Conservation (phyloP, 2,329 filamentous ascomycete species). For the Phaeosphaeriaceae sp. region DNA sequence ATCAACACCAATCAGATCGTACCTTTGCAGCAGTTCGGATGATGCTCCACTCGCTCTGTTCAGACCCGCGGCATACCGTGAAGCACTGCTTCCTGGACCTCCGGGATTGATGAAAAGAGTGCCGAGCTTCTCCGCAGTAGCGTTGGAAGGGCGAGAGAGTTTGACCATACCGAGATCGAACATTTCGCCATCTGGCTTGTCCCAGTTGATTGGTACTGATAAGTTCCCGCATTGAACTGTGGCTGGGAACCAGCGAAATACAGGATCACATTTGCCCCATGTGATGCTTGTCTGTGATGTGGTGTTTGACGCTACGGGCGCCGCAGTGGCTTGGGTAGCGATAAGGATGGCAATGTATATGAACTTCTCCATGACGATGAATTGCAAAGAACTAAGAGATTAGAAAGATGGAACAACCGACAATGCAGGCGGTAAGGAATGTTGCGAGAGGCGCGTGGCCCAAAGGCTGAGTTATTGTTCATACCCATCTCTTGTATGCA, state of each 20-base stretch:
- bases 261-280: constrained; percentile 10
- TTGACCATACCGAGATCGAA: constrained; percentile 39
- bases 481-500: not conserved
- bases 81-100: constrained; percentile 49
- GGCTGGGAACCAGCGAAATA: constrained; percentile 1
- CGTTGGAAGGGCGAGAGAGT: constrained; percentile 23
- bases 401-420: not conserved
- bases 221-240: constrained; percentile 26
- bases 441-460: not conserved
- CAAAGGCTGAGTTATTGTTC: not conserved
- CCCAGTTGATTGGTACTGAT: constrained; percentile 45
- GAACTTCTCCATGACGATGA: not conserved
- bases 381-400: not conserved
- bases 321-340: not conserved
- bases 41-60: constrained; percentile 4
- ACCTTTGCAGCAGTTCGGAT: constrained; percentile 31
- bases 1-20: constrained; percentile 56
- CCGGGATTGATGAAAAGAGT: constrained; percentile 54
- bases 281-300: not conserved
- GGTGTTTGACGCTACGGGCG: not conserved
- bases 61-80: constrained; percentile 24
- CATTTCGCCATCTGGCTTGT: constrained; percentile 29
- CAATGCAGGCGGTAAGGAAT: not conserved
- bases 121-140: constrained; percentile 37
- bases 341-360: not conserved